Conservation (phyloP, 208 protist species). For the Phytomonas serpens region DNA sequence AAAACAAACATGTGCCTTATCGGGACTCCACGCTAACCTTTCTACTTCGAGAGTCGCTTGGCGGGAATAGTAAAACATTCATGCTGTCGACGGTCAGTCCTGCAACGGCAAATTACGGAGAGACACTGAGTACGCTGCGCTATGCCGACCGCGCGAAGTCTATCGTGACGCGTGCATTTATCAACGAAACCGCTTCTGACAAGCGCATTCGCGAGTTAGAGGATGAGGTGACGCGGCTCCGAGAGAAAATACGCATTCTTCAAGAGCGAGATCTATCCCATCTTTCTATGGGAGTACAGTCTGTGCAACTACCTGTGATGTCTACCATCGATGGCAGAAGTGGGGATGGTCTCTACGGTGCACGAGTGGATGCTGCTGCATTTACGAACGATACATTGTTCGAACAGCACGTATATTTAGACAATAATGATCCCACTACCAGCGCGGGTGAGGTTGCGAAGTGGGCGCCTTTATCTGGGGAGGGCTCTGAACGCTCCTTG, state of each 20-base stretch:
- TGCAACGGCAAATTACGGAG: conserved; percentile 58
- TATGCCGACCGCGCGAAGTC: conserved; percentile 90
- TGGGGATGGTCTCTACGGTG: not conserved
- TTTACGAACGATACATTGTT: not conserved
- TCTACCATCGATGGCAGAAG: not conserved
- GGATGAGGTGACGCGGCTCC: conserved; percentile 58
- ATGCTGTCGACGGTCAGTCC: conserved; percentile 90
- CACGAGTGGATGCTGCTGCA: not conserved
- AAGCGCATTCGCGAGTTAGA: conserved; percentile 83
- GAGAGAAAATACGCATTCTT: conserved; percentile 40
- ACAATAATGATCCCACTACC: not conserved
- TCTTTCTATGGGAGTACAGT: not conserved
- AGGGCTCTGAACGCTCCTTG: not conserved
- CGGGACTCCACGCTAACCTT: conserved; percentile 84
- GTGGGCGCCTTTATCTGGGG: not conserved
- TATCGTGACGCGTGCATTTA: conserved; percentile 80
- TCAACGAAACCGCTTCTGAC: conserved; percentile 84
- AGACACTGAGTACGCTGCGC: conserved; percentile 86
- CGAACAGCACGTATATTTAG: not conserved
- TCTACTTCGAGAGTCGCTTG: conserved; percentile 84
- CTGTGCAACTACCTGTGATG: not conserved
- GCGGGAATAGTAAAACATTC: conserved; percentile 89
- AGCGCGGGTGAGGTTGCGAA: not conserved
- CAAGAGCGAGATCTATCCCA: not conserved
- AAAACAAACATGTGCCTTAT: conserved; percentile 58